phyloP scores from a whole-genome alignment of 139 green algal genomes.

The Chlorella sp. region DNA sequence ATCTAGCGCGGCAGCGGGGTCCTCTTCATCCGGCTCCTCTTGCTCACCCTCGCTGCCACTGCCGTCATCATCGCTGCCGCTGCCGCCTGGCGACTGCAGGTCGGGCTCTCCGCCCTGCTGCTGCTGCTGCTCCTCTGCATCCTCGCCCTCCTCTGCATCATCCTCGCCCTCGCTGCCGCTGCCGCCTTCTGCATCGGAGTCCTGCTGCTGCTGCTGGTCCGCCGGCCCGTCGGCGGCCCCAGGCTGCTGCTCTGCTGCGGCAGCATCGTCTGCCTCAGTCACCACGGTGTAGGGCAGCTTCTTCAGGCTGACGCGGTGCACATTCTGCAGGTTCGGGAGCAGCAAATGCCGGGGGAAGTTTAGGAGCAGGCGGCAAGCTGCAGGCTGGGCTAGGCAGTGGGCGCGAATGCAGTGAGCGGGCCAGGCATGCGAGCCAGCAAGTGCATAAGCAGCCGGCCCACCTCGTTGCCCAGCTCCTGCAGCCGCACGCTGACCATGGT shows the following conservation, averaged over 20 bases:
- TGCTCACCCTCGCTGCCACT: too few species aligned
- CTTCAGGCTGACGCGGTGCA: conserved; percentile 22
- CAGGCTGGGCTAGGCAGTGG: too few species aligned
- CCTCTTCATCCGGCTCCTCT: conserved; percentile 7
- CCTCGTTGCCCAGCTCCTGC: conserved; percentile 16
- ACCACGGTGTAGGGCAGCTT: conserved; percentile 14
- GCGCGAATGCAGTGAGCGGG: too few species aligned
- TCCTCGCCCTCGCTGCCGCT: background rate
- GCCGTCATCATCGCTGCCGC: background rate
- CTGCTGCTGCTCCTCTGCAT: background rate
- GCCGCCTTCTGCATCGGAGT: background rate
- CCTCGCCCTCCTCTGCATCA: background rate
- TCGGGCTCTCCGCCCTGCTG: background rate
- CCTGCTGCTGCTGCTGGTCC: background rate
- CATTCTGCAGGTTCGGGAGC: conserved; percentile 11
- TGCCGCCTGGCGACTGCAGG: background rate
- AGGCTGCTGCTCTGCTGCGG: background rate
- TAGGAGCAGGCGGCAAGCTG: too few species aligned
- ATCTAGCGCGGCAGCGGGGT: background rate
- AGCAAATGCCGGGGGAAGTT: too few species aligned
- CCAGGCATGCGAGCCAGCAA: background rate
- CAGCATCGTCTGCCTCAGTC: background rate
- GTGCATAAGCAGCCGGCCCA: background rate
- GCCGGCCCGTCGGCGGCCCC: background rate
- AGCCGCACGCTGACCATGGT: conserved; percentile 21